Evolutionary conservation across 1,284 basidiomycete species (phyloP).

Genomic region (Wolfiporia cocos): DNA sequence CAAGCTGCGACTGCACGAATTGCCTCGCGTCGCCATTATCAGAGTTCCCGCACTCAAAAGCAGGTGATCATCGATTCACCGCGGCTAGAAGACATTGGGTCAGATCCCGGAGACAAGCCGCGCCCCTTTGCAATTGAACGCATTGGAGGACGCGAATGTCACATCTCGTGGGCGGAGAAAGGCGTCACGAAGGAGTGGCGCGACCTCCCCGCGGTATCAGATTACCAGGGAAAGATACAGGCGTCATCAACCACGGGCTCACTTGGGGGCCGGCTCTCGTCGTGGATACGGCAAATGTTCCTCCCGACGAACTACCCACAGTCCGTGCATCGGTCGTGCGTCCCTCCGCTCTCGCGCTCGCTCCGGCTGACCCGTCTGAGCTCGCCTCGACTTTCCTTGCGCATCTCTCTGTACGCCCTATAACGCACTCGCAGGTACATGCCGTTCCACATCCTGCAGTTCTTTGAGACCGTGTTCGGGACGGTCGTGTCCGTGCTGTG

Average conservation of each 20-base stretch:
- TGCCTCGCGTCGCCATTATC: no score
- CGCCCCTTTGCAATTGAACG: slow-evolving; percentile 25
- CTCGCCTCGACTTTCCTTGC: neutral
- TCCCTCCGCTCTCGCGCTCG: slow-evolving; percentile 5
- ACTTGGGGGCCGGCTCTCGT: slow-evolving; percentile 15
- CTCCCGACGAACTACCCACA: slow-evolving; percentile 28
- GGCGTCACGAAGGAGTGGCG: slow-evolving; percentile 23
- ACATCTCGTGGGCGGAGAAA: slow-evolving; percentile 21
- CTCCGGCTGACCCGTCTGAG: no score
- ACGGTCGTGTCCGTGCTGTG: slow-evolving; percentile 27
- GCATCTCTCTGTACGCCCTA: neutral
- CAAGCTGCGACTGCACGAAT: no score
- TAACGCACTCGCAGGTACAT: slow-evolving; percentile 16
- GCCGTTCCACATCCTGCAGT: slow-evolving; percentile 26
- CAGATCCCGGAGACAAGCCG: slow-evolving; percentile 2
- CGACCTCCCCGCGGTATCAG: slow-evolving; percentile 10
- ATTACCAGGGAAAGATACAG: slow-evolving; percentile 6
- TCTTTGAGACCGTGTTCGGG: slow-evolving; percentile 22
- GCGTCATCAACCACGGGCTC: slow-evolving; percentile 12
- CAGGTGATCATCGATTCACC: neutral
- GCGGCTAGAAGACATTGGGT: neutral
- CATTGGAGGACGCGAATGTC: slow-evolving; percentile 24
- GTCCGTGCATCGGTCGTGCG: slow-evolving; percentile 28
- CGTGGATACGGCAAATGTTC: slow-evolving; percentile 27
- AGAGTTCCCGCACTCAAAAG: neutral